Evolutionary conservation across 1,284 basidiomycete genomes (phyloP), one percentile per base, ranked within the genome.

Genomic region (Cutaneotrichosporon mucoides): DNA sequence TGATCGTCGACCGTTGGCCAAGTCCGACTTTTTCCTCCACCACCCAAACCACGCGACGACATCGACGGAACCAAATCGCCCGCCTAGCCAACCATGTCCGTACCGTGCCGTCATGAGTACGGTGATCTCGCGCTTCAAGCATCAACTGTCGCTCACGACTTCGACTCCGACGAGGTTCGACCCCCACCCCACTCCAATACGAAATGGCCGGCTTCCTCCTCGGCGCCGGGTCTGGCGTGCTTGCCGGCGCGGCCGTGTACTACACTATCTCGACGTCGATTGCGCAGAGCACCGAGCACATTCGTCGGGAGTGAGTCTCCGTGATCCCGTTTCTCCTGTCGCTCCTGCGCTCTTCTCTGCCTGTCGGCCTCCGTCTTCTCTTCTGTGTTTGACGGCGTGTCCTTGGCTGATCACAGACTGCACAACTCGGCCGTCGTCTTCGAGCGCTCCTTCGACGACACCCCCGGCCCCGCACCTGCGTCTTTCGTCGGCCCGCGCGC

Each of bases 191-290:
- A 15, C 48, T 37, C 45, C 24, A 12, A 52, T 8, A 36, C 54
- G 64, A 37, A 24, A 76, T 76, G 75, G 67, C 72, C 33, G 73
- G 75, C 40, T 73, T 73, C 65, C 51, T 74, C 42, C 64, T 76
- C 40, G 75, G 75, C 34, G 71, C 72, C 34, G 73, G 71, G 13
- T 68, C 69, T 9, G 75, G 75, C 51, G 58, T 75, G 9, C 63
- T 73, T 35, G 72, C 75, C 15, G 69, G 72, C 34, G 75, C 72
- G 12, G 71, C 71, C 12, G 73, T 76, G n/a, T 76, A 75, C 63
- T 76, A 75, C 60, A 74, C 73, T 37, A 62, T 76, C 15, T 72
- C 75, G 33, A 68, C 67, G 34, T 61, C 56, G 33, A 54, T 75
- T 42, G 56, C 56, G 36, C 60, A 64, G 43, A 60, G 57, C 33